Evolutionary conservation across 768 basidiomycete species (phyloP), one percentile per base, ranked within the genome.

Genomic region (Cubamyces lactineus): DNA sequence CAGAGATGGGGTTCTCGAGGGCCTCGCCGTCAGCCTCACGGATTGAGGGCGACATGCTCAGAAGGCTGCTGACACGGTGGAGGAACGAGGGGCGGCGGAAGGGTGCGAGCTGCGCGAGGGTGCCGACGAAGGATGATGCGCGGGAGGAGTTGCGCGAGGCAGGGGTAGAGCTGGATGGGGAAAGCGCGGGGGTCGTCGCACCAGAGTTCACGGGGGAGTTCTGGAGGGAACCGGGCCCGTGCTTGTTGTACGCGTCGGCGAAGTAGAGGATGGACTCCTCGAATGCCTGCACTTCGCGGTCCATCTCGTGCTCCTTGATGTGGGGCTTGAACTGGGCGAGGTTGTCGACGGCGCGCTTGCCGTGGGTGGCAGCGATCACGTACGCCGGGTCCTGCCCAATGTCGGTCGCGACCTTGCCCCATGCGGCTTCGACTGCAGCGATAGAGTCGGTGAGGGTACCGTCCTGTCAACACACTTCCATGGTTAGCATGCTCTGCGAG

Each of bases 291-390:
- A 87, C 85, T 61, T 83, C 85, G 30, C 64, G 72, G 67, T 84
- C 83, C 78, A 87, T 82, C 72, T 86, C 81, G 71, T 85, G 78
- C 21, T 69, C 48, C 65, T 78, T 77, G 67, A 87, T 82, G 34
- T 79, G 71, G 0, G 86, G 86, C 68, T 83, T 85, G 77, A 86
- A 85, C 51, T 80, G 77, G 4, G 80, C 72, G 65, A 90, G 83
- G 74, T 91, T 91, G 77, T 91, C 89, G 69, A 88, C 79, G 12
- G 88, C 89, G 62, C 89, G 86, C 70, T 88, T 86, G 69, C 89
- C 89, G 72, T 91, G 89, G n/a, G 88, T 90, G 41, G 86, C 85
- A 11, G 84, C 85, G 69, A 90, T 88, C 64, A 89, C 86, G 58
- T 83, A 79, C 59, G 80, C 78, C 7, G 86, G 86, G 72, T 88